Percentiles rank a stretch among this genome's conserved stretches.
Conservation (phyloP, 768 basidiomycete species). For the Pulveroboletus frians region DNA sequence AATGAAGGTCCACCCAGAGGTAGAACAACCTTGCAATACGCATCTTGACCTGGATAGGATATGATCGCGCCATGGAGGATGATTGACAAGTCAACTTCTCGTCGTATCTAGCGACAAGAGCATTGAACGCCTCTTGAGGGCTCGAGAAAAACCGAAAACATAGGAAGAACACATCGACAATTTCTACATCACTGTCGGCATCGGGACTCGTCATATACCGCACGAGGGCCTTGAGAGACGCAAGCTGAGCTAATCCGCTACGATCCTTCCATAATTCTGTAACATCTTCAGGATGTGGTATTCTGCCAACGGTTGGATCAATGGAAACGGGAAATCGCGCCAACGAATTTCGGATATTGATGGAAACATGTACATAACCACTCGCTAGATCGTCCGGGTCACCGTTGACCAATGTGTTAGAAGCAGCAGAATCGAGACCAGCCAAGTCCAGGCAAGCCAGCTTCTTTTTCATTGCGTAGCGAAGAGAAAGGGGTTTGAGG, state of each 20-base stretch:
- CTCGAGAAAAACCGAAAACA: slow-evolving; percentile 66
- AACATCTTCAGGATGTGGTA: slow-evolving; percentile 27
- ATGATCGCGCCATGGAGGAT: slow-evolving; percentile 33
- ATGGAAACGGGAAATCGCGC: slow-evolving; percentile 25
- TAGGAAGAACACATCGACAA: slow-evolving; percentile 58
- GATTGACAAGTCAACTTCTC: slow-evolving; percentile 21
- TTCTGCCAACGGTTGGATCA: slow-evolving; percentile 25
- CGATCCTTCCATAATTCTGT: slow-evolving; percentile 27
- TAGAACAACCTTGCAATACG: slow-evolving; percentile 58
- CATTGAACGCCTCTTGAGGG: slow-evolving; percentile 40
- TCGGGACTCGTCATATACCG: slow-evolving; percentile 43
- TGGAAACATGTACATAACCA: slow-evolving; percentile 23
- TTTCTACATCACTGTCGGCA: slow-evolving; percentile 34
- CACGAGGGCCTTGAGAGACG: slow-evolving; percentile 40
- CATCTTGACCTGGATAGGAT: slow-evolving; percentile 47
- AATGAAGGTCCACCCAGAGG: slow-evolving; percentile 69
- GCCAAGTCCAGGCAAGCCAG: slow-evolving; percentile 3
- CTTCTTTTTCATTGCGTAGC: slow-evolving; percentile 3
- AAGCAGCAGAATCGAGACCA: slow-evolving; percentile 7
- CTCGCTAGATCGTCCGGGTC: slow-evolving; percentile 9
- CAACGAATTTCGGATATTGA: slow-evolving; percentile 26
- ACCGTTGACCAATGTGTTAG: slow-evolving; percentile 20
- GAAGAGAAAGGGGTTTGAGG: slow-evolving; percentile 15
- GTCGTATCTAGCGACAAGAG: slow-evolving; percentile 48
- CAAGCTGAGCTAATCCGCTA: slow-evolving; percentile 28